phyloP scores from a whole-genome alignment of 2,329 filamentous ascomycete species.

The Cytospora leucostoma region DNA sequence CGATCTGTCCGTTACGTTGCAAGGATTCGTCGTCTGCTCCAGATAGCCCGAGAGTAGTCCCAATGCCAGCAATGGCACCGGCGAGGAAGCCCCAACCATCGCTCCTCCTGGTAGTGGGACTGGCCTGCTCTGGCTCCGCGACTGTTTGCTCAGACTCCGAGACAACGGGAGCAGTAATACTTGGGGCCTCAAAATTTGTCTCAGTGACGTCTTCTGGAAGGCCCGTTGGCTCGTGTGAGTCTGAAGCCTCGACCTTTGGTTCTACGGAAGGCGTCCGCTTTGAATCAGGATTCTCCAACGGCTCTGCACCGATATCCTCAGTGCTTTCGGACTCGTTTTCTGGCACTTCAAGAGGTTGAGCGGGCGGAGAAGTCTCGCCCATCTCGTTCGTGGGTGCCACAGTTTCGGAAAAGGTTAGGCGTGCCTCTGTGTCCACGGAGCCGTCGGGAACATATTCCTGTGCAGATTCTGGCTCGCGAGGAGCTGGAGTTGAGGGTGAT shows the following conservation, averaged over 20 bases:
- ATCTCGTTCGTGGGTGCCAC: background rate
- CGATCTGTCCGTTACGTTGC: background rate
- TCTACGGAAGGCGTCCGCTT: background rate
- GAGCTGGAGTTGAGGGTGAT: background rate
- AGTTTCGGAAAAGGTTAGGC: background rate
- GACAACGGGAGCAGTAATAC: background rate
- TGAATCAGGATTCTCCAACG: background rate
- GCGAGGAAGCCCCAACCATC: slow-evolving; percentile 19
- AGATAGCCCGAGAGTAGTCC: background rate
- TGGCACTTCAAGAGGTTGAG: background rate
- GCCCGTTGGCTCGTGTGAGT: background rate
- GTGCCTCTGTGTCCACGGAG: background rate
- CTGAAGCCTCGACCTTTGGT: background rate
- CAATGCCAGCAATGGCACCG: slow-evolving; percentile 11
- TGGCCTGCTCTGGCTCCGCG: background rate
- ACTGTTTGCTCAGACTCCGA: background rate
- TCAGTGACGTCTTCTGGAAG: background rate
- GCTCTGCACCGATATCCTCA: background rate
- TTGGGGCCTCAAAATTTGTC: background rate
- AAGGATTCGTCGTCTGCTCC: background rate
- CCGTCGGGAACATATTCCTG: background rate
- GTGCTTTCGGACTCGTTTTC: background rate
- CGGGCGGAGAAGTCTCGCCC: background rate
- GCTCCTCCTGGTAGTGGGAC: slow-evolving; percentile 6
- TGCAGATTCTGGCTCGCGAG: background rate